Evolutionary conservation across 1,284 basidiomycete genomes (phyloP).

Genomic region (Microstroma glucosiphilum): DNA sequence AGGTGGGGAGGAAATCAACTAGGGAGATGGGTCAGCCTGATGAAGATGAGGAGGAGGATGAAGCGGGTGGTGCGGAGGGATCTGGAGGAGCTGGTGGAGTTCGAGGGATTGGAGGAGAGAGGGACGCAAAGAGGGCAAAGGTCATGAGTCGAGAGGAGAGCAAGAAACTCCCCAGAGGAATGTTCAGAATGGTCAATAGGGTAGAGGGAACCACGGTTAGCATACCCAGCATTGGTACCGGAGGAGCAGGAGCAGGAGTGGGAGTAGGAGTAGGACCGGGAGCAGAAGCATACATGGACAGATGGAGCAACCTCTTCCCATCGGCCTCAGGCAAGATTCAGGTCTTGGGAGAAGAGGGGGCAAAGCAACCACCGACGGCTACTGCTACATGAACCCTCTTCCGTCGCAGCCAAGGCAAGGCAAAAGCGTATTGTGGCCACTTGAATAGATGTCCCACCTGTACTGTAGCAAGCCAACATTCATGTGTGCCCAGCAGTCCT

Average conservation of each 20-base stretch:
- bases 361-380: no score
- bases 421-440: no score
- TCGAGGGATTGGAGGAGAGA: conserved; percentile 2
- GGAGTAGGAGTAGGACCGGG: background rate
- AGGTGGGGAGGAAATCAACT: conserved; percentile 38
- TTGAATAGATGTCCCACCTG: no score
- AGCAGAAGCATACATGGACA: background rate
- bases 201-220: background rate
- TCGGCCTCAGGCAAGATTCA: no score
- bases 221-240: background rate
- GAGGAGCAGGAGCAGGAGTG: background rate
- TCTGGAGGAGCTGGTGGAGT: conserved; percentile 10
- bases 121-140: background rate
- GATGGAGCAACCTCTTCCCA: background rate
- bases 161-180: conserved; percentile 7
- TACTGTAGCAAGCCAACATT: no score
- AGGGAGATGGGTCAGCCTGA: conserved; percentile 10
- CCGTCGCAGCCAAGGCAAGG: no score
- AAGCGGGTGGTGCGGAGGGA: conserved; percentile 8
- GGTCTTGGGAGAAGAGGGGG: no score
- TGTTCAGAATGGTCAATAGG: conserved; percentile 2
- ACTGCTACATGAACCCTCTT: no score
- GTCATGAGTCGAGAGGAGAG: conserved; percentile 3
- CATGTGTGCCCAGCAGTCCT: no score
- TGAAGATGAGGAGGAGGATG: conserved; percentile 6